These are phyloP conservation scores for Mycena crocata DNA, from an alignment of 768 basidiomycete genomes.

Conservation along the genomic window DNA sequence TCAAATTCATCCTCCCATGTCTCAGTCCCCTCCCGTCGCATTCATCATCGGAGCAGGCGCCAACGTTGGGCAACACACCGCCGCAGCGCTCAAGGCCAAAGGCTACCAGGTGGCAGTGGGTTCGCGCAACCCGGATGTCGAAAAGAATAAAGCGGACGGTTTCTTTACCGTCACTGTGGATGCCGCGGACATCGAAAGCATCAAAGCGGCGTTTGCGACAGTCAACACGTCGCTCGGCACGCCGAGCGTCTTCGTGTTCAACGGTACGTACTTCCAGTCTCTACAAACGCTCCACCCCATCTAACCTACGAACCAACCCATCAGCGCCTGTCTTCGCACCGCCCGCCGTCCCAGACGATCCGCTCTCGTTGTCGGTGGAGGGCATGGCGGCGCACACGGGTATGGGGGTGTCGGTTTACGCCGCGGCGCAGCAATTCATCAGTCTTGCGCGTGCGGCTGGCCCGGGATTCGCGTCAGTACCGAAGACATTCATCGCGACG, in stretches of 20 bases:
- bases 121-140: constrained; percentile 39
- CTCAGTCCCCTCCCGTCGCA: constrained; percentile 41
- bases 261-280: constrained; percentile 43
- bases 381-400: constrained; percentile 28
- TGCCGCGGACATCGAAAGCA: constrained; percentile 45
- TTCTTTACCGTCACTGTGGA: constrained; percentile 53
- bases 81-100: constrained; percentile 38
- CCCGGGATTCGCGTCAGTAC: constrained; percentile 38
- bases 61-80: constrained; percentile 43
- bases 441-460: no score
- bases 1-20: constrained; percentile 5
- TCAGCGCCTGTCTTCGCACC: constrained; percentile 31
- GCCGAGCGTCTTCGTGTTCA: constrained; percentile 59
- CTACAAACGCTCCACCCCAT: background rate
- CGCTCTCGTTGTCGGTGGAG: constrained; percentile 39
- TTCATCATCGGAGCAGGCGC: constrained; percentile 47
- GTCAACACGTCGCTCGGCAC: constrained; percentile 52
- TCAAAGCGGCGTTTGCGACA: constrained; percentile 49
- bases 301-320: background rate
- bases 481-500: constrained; percentile 46
- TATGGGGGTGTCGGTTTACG: constrained; percentile 34
- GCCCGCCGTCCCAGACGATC: constrained; percentile 31
- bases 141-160: constrained; percentile 25
- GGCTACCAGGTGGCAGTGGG: constrained; percentile 47
- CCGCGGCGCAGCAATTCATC: constrained; percentile 43